phyloP scores from a whole-genome alignment of 305 asterid genomes.

The Andrographis paniculata region DNA sequence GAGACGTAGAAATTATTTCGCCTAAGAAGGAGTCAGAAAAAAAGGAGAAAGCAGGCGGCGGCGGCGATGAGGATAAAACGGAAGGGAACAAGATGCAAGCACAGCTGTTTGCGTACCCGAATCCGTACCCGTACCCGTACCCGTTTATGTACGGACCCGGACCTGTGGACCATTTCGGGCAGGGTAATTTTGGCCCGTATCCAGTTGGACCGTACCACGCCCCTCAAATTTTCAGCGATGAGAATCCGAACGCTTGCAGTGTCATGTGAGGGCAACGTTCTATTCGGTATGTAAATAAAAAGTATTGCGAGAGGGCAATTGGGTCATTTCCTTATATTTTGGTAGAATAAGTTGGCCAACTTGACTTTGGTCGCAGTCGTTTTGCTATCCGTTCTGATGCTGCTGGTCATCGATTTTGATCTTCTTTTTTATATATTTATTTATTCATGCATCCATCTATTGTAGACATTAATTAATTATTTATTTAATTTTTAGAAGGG shows the following conservation, averaged over 20 bases:
- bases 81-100: constrained; percentile 32
- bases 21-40: constrained; percentile 34
- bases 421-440: no score
- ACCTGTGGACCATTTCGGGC: constrained; percentile 19
- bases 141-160: constrained; percentile 30
- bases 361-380: constrained; percentile 3
- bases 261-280: constrained; percentile 37
- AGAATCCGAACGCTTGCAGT: constrained; percentile 45
- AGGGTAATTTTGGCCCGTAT: constrained; percentile 26
- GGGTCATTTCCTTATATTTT: constrained; percentile 7
- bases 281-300: constrained; percentile 19
- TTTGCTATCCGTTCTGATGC: no score
- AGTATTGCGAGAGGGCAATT: constrained; percentile 14
- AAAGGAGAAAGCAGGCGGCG: constrained; percentile 16
- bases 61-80: constrained; percentile 8
- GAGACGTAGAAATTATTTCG: constrained; percentile 32
- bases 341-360: background rate
- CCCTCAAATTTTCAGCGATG: constrained; percentile 47
- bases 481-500: no score
- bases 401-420: no score
- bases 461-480: no score
- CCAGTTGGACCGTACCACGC: constrained; percentile 26
- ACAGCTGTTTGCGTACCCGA: constrained; percentile 30
- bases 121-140: constrained; percentile 18
- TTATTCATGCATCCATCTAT: no score